phyloP scores from a whole-genome alignment of 805 yeast genomes.

The Cyberlindnera xishuangbannaensis region DNA sequence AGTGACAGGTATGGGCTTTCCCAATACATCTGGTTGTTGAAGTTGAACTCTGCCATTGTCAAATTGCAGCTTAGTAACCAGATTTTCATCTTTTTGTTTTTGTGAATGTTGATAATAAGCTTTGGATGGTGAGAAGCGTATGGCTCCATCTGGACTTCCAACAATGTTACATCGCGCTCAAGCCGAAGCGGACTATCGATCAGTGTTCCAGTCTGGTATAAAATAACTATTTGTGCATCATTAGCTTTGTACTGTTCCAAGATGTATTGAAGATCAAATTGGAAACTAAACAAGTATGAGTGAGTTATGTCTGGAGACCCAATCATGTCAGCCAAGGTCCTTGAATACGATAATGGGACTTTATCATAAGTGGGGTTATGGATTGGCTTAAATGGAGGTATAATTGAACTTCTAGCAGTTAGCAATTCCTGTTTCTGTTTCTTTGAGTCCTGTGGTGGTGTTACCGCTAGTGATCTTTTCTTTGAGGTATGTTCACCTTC shows the following conservation, averaged over 20 bases:
- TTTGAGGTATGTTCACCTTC: too few species aligned
- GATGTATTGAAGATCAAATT: conserved; percentile 31
- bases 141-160: conserved; percentile 32
- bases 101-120: conserved; percentile 53
- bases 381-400: conserved; percentile 21
- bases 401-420: too few species aligned
- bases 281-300: conserved; percentile 45
- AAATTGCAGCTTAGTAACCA: conserved; percentile 57
- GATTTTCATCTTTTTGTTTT: conserved; percentile 36
- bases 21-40: conserved; percentile 67
- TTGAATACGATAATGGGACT: conserved; percentile 16
- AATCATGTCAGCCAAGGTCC: conserved; percentile 26
- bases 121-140: conserved; percentile 60
- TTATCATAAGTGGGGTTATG: conserved; percentile 17
- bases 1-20: conserved; percentile 38
- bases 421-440: too few species aligned
- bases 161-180: conserved; percentile 1
- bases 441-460: too few species aligned
- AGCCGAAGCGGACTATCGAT: conserved; percentile 6
- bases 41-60: conserved; percentile 45
- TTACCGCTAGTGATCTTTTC: too few species aligned
- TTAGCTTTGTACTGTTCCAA: conserved; percentile 26
- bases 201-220: conserved; percentile 31
- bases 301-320: conserved; percentile 30
- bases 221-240: conserved; percentile 19